Base-by-base conservation (phyloP, 257 asterid species). In the Linaria vulgaris region DNA sequence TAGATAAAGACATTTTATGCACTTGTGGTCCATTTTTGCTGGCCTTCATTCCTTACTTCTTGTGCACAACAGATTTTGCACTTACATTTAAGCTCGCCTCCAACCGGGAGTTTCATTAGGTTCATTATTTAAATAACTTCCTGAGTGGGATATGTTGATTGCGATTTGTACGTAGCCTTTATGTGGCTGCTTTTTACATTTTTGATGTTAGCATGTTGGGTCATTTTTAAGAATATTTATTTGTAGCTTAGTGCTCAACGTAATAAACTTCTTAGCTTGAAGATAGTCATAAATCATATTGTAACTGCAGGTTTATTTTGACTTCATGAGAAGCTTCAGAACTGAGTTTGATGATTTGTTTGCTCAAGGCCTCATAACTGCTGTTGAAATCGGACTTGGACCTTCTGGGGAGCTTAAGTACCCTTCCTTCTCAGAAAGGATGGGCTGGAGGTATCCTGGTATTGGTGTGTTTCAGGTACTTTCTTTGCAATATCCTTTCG, bases 371-470 rank as follows among this genome's bases (percentile, higher is more conserved):
- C 69, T 84, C 64, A 78, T 87, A 70, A 76, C 85, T 76, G 91
- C 85, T 52, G 73, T 87, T 44, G 91, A 84, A 78, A 76, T 87
- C 74, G 95, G 95, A 69, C 69, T 84, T 59, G 95, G 95, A 69
- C 75, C 86, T 69, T 82, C 79, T 51, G 95, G 95, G 62, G 95
- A 87, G 80, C 78, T 87, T 63, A 82, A 78, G 66, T 87, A 84
- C 76, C 95, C 95, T 60, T 82, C 95, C 16, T 84, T 82, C 77
- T 68, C 92, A 10, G 95, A 78, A 74, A 76, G 86, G 68, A 80
- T 82, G 86, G 95, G 95, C 46, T 87, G 95, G 95, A 79, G 77
- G 73, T 87, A 82, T 78, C 95, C 95, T 69, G 95, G 95, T 59
- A 84, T 84, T 69, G 95, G 95, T 77, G 95, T 76, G 83, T 87